Base-by-base conservation (phyloP, 345 rosid species). In the Eucalyptus regnans region DNA sequence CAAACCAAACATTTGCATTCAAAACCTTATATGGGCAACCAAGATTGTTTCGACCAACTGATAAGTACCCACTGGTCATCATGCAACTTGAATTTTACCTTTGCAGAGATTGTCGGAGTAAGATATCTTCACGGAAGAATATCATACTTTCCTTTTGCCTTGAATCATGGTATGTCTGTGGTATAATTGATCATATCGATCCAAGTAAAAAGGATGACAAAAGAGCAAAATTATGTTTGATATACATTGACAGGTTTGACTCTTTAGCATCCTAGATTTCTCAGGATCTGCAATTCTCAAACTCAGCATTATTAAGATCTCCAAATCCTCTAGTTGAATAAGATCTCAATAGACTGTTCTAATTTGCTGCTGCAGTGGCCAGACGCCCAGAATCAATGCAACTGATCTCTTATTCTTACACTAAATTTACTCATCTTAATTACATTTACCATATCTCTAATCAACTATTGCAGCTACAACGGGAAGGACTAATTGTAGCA, bases 11-110 rank as follows among this genome's bases (percentile, higher is more conserved):
- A 50, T 50, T 50, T 50, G 52, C 52, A 50, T 50, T 50, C 52
- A 50, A 50, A 41, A 58, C 44, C 44, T 43, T 43, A 43, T 43
- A 43, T 43, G 44, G 1, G 64, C 29, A 23, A 58, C 58, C 58
- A 54, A 54, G 10, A 54, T 20, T 20, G 25, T 54, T 54, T 54
- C 10, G 10, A 54, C 58, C 25, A 54, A 97, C 98, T 4, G 97
- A 60, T 22, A 89, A 2, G 58, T 20, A 54, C 58, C 58, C 10
- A 0, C 3, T 7, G 1, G 25, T 20, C 58, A 1, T 54, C 58
- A 88, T 62, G 43, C 50, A 66, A 15, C 37, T 66, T n/a, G 3
- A 7, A 44, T 7, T 89, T 52, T 23, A 71, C 62, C 22, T 88
- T 81, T 66, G 10, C 12, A 12, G 46, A 3, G 62, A 7, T 86